Base-by-base conservation (phyloP, 2,329 filamentous ascomycete genomes). In the Colletotrichum euphorbiae region DNA sequence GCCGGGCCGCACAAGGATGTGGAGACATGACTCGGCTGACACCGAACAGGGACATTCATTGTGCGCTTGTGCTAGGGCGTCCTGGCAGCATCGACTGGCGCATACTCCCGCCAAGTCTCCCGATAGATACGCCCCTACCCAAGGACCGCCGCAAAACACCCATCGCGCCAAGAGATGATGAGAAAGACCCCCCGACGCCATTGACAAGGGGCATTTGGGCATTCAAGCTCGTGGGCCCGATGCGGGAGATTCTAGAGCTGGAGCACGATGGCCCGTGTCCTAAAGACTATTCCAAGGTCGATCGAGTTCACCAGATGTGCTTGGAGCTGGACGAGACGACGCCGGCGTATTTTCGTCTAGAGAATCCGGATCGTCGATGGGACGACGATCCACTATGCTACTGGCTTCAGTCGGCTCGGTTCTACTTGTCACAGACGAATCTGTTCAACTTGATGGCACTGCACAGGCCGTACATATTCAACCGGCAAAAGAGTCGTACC, bases 401-500 rank as follows among this genome's bases (percentile, higher is more conserved):
- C 61, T 89, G 87, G 87, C 74, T 90, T 42, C 78, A 78, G 11
- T 74, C 77, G 57, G 78, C 80, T n/a, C 78, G 86, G 43, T 77
- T 80, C 64, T 79, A 81, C 55, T 73, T 85, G 56, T 82, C 84
- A 13, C 85, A 87, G 71, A 73, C 65, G 5, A 76, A 81, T 11
- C 78, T 83, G 0, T 88, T 90, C 73, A 83, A 85, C 65, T 76
- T 87, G 55, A 87, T 90, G 78, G 87, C 86, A 4, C 79, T 90
- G 43, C 88, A 90, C 69, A 81, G 88, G 24, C 87, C 87, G 0
- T 90, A 89, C 72, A 84, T 90, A 19, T 90, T 90, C 71, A 87
- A 86, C 15, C 83, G 85, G 12, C 75, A 81, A 6, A 77, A 79
- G 40, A 88, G 85, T 72, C 80, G 88, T n/a, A 79, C 80, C 4